Base-by-base conservation (phyloP, 1,284 basidiomycete genomes). In the Heterobasidion occidentale region DNA sequence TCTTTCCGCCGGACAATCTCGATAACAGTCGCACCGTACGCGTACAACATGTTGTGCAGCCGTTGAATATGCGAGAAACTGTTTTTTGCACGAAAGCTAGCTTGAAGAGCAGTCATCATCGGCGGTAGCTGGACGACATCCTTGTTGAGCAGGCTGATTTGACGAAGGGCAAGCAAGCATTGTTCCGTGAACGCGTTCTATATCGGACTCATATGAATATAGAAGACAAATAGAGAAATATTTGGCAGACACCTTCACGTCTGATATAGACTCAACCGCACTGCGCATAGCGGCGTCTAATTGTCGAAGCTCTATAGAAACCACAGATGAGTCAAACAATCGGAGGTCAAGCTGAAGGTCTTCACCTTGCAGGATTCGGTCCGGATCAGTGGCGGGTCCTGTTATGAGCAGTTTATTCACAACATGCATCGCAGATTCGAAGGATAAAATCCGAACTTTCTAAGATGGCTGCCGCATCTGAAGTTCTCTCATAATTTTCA, bases 1-100 rank as follows among this genome's bases (percentile, higher is more conserved):
- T 96, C 92, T 60, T 90, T 90, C 55, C 96, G 76, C 56, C 95
- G 77, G 0, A 96, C 90, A 42, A 96, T 85, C 71, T 99, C 96
- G 11, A 96, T 80, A 1, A 98, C 80, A 0, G 94, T 94, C 1
- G 93, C 90, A 0, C 92, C 91, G 69, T 99, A 99, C 0, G 92
- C 93, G 66, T 93, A 94, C 1, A 96, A 72, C 81, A 98, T 91
- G 56, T 83, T 86, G 65, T 97, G 93, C 44, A 98, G 74, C 12
- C 95, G 80, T 55, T 89, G 83, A 12, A 98, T 88, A 67, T 98
- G 94, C 19, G 88, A 81, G 70, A 98, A 98, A 53, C 89, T 90
- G 49, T 86, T 92, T 70, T 89, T 90, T 5, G 76, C 74, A 36
- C 86, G 77, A 61, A 93, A 81, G 63, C 83, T 84, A 1, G 76